These are phyloP conservation scores for Yamadazyma paraphyllophila DNA, from an alignment of 805 yeast genomes.

Conservation along the genomic window DNA sequence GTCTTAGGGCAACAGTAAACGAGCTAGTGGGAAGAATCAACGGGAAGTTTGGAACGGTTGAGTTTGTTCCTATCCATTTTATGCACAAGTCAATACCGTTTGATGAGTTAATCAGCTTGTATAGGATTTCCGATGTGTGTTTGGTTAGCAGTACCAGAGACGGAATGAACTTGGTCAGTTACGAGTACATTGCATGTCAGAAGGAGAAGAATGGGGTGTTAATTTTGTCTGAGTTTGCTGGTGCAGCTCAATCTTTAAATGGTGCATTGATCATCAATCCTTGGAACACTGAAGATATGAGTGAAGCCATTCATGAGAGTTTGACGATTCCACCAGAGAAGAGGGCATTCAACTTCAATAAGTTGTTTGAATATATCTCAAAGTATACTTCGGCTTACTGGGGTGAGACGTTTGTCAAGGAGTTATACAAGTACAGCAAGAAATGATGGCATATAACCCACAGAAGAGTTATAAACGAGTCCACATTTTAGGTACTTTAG, in stretches of 20 bases:
- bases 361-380: constrained; percentile 80
- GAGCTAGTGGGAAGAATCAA: constrained; percentile 96
- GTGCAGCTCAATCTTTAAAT: constrained; percentile 97
- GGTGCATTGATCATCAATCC: constrained; percentile 95
- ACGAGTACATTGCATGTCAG: constrained; percentile 97
- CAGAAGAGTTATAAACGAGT: background rate
- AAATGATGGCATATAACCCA: background rate
- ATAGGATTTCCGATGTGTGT: constrained; percentile 85
- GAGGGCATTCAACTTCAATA: constrained; percentile 72
- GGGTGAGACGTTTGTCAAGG: constrained; percentile 96
- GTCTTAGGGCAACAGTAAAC: constrained; percentile 87
- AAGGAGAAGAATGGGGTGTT: constrained; percentile 79
- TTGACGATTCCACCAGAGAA: constrained; percentile 83
- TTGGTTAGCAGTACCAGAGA: constrained; percentile 92
- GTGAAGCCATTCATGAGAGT: constrained; percentile 82
- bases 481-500: too few relatives aligned
- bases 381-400: constrained; percentile 95
- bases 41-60: constrained; percentile 94
- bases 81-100: constrained; percentile 90
- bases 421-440: constrained; percentile 48
- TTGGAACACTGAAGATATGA: constrained; percentile 95
- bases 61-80: constrained; percentile 96
- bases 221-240: constrained; percentile 92
- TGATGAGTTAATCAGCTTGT: constrained; percentile 86
- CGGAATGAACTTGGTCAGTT: constrained; percentile 96